Evolutionary conservation across 2,329 filamentous ascomycete species (phyloP), one percentile per base, ranked within the genome.

Genomic region (Hysterium pulicare): DNA sequence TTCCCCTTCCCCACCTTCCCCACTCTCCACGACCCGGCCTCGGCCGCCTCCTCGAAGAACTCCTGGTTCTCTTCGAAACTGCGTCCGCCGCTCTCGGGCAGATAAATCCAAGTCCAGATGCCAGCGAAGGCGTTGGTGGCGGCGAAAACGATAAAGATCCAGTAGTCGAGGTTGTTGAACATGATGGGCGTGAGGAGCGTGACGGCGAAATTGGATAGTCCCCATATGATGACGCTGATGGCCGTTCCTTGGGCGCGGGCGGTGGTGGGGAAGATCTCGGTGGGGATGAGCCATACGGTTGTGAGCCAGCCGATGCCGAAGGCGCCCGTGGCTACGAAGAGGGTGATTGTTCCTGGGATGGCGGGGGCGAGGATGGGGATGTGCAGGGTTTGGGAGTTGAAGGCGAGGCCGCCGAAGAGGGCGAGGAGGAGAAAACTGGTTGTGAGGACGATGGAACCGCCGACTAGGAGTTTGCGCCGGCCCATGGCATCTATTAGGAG

Each of bases 221-320:
- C 77, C 77, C 77, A 81, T 16, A 78, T 60, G 24, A 75, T 73
- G 38, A 81, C 77, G 11, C 69, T 73, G 22, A 78, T 70, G 23
- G 76, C 76, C 3, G 75, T 75, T 0, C 76, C 77, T 54, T 79
- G 72, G 1, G 76, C 76, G 11, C 77, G 69, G 0, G 75, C 74
- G 1, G 72, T 73, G 3, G 73, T 78, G 0, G 77, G 76, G 48
- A 71, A 80, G 42, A 81, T 79, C 49, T 81, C 77, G 0, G 77
- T 80, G 0, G 77, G 77, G 28, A 81, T 78, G 3, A 82, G 64
- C 78, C 79, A 82, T 15, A 78, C 71, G 1, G 79, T 78, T 1
- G 77, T 68, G 2, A 82, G 67, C 79, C 78, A 82, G 19, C 76
- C 76, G 33, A 82, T 77, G 3, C 79, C 79, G 45, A 82, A 82